Evolutionary conservation across 176 grass and related monocot genomes (phyloP).

Genomic region (Microstegium vimineum): DNA sequence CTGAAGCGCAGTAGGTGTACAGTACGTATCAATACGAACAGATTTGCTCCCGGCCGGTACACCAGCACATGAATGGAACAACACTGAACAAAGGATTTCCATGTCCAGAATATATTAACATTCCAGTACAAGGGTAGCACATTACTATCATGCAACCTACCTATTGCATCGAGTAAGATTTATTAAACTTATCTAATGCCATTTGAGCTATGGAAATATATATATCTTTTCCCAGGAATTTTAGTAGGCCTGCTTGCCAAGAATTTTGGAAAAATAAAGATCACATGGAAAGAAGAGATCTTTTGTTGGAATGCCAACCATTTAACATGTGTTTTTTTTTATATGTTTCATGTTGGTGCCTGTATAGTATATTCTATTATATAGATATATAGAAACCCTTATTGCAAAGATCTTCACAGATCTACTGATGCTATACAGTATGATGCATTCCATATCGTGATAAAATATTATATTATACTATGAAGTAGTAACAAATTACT

Average conservation of each 20-base stretch:
- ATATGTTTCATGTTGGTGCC: neutral
- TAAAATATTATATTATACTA: neutral
- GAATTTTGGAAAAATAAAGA: neutral
- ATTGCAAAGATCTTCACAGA: neutral
- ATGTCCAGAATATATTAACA: neutral
- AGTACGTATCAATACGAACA: constrained; percentile 8
- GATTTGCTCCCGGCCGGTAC: constrained; percentile 34
- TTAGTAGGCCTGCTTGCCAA: neutral
- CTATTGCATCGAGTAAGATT: neutral
- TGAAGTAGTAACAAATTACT: too few species aligned
- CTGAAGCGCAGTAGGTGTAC: constrained; percentile 3
- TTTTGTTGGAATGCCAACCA: neutral
- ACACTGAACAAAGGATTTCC: constrained; percentile 7
- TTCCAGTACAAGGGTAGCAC: neutral
- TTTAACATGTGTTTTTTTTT: too few species aligned
- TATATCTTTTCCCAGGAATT: neutral
- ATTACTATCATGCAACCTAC: neutral
- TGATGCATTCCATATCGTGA: neutral
- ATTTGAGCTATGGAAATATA: neutral
- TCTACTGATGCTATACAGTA: too few species aligned
- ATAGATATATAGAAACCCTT: neutral
- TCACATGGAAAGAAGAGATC: neutral
- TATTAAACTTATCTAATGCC: neutral
- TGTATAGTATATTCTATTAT: neutral
- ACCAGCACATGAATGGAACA: neutral